Percentiles rank a stretch among this genome's conserved stretches.
Evolutionary conservation across 345 rosid genomes (phyloP).

Genomic region (Triadica sebifera): DNA sequence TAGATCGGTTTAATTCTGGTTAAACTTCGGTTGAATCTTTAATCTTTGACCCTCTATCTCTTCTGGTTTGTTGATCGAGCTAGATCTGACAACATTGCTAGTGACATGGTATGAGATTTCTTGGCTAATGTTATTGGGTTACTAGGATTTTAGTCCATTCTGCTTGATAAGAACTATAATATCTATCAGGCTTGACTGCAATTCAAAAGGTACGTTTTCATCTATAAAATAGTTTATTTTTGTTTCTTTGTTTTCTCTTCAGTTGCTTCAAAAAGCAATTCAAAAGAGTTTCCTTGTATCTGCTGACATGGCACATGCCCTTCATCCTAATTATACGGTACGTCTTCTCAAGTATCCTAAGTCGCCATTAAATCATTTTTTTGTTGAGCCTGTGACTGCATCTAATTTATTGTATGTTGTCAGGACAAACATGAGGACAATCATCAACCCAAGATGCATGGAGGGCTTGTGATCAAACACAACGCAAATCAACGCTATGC

Average conservation of each 20-base stretch:
- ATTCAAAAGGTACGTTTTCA: background rate
- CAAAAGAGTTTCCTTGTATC: constrained; percentile 90
- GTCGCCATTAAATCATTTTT: constrained; percentile 11
- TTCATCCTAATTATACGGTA: constrained; percentile 93
- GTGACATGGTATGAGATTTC: background rate
- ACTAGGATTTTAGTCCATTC: background rate
- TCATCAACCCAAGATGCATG: constrained; percentile 93
- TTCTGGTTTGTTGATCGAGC: too few species aligned
- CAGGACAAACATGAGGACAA: constrained; percentile 97
- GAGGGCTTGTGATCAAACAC: constrained; percentile 98
- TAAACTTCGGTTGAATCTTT: too few species aligned
- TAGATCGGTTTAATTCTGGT: too few species aligned
- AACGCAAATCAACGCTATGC: constrained; percentile 97
- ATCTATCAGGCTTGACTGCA: too few species aligned
- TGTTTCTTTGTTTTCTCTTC: constrained; percentile 22
- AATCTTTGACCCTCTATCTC: too few species aligned
- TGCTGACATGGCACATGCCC: constrained; percentile 99
- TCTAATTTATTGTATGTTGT: constrained; percentile 18
- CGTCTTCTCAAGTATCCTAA: constrained; percentile 2
- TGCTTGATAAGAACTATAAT: background rate
- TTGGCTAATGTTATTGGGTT: background rate
- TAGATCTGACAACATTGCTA: too few species aligned
- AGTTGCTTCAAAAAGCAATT: constrained; percentile 81
- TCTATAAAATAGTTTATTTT: background rate
- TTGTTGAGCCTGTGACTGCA: constrained; percentile 5